These are phyloP conservation scores for Zhuliangozyma blackwelliae DNA, from an alignment of 1,139 yeast species.

Conservation along the genomic window DNA sequence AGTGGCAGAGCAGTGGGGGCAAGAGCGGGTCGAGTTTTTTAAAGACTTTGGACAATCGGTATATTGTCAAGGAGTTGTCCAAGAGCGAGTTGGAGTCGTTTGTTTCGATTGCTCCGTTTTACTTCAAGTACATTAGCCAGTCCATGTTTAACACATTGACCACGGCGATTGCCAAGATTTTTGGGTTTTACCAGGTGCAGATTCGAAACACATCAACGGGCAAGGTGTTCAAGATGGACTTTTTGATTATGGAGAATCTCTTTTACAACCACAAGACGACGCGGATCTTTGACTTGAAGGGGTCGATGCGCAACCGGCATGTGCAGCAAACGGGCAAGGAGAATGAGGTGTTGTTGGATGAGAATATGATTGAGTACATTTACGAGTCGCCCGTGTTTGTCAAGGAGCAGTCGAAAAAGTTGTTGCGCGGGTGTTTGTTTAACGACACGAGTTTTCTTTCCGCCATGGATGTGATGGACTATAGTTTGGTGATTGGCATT, in stretches of 20 bases:
- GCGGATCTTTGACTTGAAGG: constrained; percentile 91
- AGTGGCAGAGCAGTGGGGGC: constrained; percentile 97
- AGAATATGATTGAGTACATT: constrained; percentile 96
- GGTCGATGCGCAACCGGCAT: constrained; percentile 96
- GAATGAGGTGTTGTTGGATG: constrained; percentile 91
- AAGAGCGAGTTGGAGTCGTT: constrained; percentile 90
- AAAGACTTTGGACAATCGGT: constrained; percentile 85
- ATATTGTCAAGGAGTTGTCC: constrained; percentile 85
- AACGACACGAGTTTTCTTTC: constrained; percentile 92
- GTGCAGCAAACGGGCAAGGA: constrained; percentile 95
- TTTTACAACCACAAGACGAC: constrained; percentile 82
- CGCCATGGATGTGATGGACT: constrained; percentile 99
- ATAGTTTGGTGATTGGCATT: constrained; percentile 89
- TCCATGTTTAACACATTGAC: constrained; percentile 93
- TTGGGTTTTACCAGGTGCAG: constrained; percentile 92
- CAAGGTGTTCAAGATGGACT: constrained; percentile 79
- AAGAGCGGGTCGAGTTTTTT: constrained; percentile 93
- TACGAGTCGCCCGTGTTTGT: constrained; percentile 95
- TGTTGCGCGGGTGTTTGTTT: constrained; percentile 83
- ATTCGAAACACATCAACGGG: constrained; percentile 76
- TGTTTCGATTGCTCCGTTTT: constrained; percentile 92
- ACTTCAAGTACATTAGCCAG: constrained; percentile 93
- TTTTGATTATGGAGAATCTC: constrained; percentile 91
- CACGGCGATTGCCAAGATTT: constrained; percentile 88
- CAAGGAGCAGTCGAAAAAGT: constrained; percentile 83